Evolutionary conservation across 352 stramenopile genomes (phyloP).

Genomic region (Phytophthora tentaculata): DNA sequence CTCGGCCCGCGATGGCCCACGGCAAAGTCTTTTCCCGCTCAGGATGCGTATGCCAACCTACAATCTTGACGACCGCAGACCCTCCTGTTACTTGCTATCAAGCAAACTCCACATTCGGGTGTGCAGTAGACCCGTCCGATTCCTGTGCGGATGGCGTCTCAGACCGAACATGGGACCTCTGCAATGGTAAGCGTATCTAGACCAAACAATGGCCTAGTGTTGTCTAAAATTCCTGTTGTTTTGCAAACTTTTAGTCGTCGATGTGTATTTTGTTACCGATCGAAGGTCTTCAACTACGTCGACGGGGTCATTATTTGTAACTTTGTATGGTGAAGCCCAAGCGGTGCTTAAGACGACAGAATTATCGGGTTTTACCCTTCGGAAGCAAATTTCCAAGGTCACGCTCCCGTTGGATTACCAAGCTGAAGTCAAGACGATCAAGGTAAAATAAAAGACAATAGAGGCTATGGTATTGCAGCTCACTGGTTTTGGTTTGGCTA

Average conservation of each 20-base stretch:
- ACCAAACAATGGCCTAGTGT: too few species aligned
- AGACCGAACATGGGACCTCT: slow-evolving; percentile 38
- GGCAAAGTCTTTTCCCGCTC: slow-evolving; percentile 25
- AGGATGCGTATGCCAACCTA: slow-evolving; percentile 38
- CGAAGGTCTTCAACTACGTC: slow-evolving; percentile 4
- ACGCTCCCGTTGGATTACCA: slow-evolving; percentile 15
- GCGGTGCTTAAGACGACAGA: slow-evolving; percentile 16
- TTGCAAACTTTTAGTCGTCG: slow-evolving; percentile 29
- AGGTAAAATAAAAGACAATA: slow-evolving; percentile 10
- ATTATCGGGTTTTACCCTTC: slow-evolving; percentile 14
- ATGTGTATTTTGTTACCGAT: slow-evolving; percentile 37
- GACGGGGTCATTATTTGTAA: slow-evolving; percentile 17
- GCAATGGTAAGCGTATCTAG: slow-evolving; percentile 42
- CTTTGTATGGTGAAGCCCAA: slow-evolving; percentile 30
- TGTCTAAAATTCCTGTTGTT: not conserved
- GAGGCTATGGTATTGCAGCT: not conserved
- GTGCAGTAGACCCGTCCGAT: slow-evolving; percentile 28
- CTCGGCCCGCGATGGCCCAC: slow-evolving; percentile 2
- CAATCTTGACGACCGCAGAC: slow-evolving; percentile 2
- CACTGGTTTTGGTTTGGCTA: not conserved
- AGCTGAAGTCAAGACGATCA: slow-evolving; percentile 14
- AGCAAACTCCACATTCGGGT: slow-evolving; percentile 16
- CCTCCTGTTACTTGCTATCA: slow-evolving; percentile 31
- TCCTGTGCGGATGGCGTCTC: slow-evolving; percentile 19
- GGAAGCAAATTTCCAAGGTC: slow-evolving; percentile 23